phyloP scores from a whole-genome alignment of 495 filamentous ascomycete species.

The Annulohypoxylon bovei region DNA sequence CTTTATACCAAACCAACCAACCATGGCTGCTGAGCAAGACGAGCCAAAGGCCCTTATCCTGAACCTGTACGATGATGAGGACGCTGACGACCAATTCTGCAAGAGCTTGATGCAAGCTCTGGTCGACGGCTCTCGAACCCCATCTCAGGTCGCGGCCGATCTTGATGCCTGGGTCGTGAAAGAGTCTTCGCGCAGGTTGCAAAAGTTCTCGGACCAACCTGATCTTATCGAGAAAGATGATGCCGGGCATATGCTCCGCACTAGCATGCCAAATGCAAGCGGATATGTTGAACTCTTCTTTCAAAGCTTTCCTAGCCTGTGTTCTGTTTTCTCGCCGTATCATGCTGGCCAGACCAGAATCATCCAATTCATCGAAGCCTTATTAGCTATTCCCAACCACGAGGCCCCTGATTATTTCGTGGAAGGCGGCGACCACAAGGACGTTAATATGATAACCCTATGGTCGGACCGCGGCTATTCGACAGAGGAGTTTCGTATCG shows the following conservation, averaged over 20 bases:
- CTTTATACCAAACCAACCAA: neutral
- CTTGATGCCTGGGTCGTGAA: conserved; percentile 23
- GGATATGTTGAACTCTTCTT: conserved; percentile 30
- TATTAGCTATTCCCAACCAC: conserved; percentile 24
- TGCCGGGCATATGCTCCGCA: conserved; percentile 3
- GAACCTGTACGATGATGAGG: conserved; percentile 13
- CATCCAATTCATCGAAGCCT: conserved; percentile 23
- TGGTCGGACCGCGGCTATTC: conserved; percentile 18
- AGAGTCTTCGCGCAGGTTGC: conserved; percentile 19
- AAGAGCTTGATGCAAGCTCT: conserved; percentile 11
- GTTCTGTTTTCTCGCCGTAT: conserved; percentile 28
- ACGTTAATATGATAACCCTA: conserved; percentile 17
- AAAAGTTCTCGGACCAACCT: conserved; percentile 1
- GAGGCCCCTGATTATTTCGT: conserved; percentile 20
- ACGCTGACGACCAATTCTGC: conserved; percentile 19
- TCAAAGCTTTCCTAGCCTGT: conserved; percentile 18
- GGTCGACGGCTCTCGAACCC: conserved; percentile 21
- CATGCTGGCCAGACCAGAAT: conserved; percentile 24
- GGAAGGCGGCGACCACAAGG: neutral
- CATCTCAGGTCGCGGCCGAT: conserved; percentile 3
- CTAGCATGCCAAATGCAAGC: conserved; percentile 17
- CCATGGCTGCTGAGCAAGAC: conserved; percentile 22
- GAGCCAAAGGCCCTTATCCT: conserved; percentile 21
- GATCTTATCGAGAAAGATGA: conserved; percentile 15
- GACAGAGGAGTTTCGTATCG: conserved; percentile 21